Base-by-base conservation (phyloP, 2,329 filamentous ascomycete species). In the Aspergillus cejpii region DNA sequence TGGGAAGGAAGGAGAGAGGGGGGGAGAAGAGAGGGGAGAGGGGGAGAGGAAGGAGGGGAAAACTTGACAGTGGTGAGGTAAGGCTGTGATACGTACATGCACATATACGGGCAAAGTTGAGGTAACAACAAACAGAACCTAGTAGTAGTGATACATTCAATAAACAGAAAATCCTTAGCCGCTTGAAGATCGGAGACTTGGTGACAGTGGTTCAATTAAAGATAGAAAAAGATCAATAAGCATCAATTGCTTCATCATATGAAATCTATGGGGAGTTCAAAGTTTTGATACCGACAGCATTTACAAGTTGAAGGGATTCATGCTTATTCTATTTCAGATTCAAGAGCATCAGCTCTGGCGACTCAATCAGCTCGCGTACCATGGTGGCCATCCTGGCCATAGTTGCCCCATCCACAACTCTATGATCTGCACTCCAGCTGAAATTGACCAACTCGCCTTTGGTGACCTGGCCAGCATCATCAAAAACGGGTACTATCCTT, bases 391-490 rank as follows among this genome's bases (percentile, higher is more conserved):
- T 91, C 54, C 90, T 78, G 15, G 92, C 92, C 79, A 95, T 88
- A 48, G 90, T 95, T 37, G 91, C 91, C 1, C 92, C 92, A 68
- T 98, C 92, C 37, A 97, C 82, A 43, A 97, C 86, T 15, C 92
- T 76, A 68, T 98, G 92, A 67, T 97, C 90, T 5, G 91, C 91
- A 65, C 87, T 91, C 91, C 91, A 97, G 69, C 90, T 97, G 57
- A 97, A 88, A 62, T 94, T 89, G 63, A 84, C 84, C 49, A 94
- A 78, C 60, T 94, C 84, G 65, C 81, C 86, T 68, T 80, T 81
- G 10, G 90, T 76, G 10, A 97, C 73, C 63, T 66, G 78, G 65
- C 52, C 64, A 1, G 67, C 61, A 1, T 71, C 68, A 45, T 73
- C 70, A 66, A 97, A 97, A 2, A 87, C 84, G 8, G 92, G 92